These are phyloP conservation scores for Tolypocladium ovalisporum DNA, from an alignment of 2,329 filamentous ascomycete genomes.

Conservation along the genomic window DNA sequence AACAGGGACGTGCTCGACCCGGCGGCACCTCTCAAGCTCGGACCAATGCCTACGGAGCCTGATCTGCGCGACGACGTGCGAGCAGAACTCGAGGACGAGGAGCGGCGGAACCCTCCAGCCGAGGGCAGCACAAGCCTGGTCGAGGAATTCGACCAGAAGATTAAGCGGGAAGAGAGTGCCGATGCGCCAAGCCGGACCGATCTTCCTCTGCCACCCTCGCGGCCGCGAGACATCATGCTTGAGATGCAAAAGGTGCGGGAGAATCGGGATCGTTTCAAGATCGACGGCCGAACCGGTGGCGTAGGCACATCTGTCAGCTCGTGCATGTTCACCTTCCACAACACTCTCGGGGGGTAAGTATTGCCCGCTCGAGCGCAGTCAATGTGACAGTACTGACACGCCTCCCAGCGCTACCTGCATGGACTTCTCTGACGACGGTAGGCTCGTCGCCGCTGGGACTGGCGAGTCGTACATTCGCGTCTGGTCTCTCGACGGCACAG, in stretches of 20 bases:
- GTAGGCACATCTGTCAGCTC: slow-evolving; percentile 75
- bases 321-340: slow-evolving; percentile 98
- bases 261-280: slow-evolving; percentile 81
- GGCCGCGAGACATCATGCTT: slow-evolving; percentile 81
- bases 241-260: slow-evolving; percentile 92
- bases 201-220: slow-evolving; percentile 77
- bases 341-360: slow-evolving; percentile 76
- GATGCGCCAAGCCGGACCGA: slow-evolving; percentile 71
- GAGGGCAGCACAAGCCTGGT: slow-evolving; percentile 63
- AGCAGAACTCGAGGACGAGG: slow-evolving; percentile 77
- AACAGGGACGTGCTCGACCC: slow-evolving; percentile 51
- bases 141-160: slow-evolving; percentile 78
- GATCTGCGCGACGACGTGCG: slow-evolving; percentile 78
- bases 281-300: slow-evolving; percentile 74
- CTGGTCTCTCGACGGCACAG: slow-evolving; percentile 81
- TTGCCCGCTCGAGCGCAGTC: not conserved
- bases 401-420: slow-evolving; percentile 69
- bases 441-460: slow-evolving; percentile 79
- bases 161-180: slow-evolving; percentile 80
- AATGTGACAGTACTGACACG: not conserved
- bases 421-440: slow-evolving; percentile 87
- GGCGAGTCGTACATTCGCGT: slow-evolving; percentile 92
- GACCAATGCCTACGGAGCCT: slow-evolving; percentile 71
- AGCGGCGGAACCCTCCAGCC: slow-evolving; percentile 61
- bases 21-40: slow-evolving; percentile 56